phyloP scores from a whole-genome alignment of 2,329 filamentous ascomycete genomes.

The Nigrospora oryzae region DNA sequence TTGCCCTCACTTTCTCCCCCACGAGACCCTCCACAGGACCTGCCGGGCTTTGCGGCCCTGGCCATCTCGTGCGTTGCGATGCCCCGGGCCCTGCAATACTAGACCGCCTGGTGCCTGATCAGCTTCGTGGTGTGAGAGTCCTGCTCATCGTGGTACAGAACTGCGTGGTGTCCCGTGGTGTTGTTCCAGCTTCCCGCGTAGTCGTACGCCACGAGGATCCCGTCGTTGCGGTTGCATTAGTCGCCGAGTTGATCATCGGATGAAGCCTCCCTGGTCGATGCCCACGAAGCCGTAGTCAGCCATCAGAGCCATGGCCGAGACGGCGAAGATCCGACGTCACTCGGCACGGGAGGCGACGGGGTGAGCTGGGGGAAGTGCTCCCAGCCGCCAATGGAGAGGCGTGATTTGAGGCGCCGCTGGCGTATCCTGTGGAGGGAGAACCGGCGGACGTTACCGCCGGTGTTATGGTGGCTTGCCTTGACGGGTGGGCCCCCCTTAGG shows the following conservation, averaged over 20 bases:
- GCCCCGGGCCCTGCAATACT: slow-evolving; percentile 51
- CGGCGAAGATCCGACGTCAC: slow-evolving; percentile 58
- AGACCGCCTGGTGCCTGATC: slow-evolving; percentile 57
- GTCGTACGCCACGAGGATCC: slow-evolving; percentile 59
- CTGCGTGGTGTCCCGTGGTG: slow-evolving; percentile 59
- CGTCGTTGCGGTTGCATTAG: neutral
- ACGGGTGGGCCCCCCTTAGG: neutral
- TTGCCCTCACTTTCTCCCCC: no score
- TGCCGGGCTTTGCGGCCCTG: slow-evolving; percentile 3
- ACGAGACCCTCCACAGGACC: no score
- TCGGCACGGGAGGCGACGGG: slow-evolving; percentile 49
- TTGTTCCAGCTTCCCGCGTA: slow-evolving; percentile 62
- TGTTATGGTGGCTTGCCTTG: slow-evolving; percentile 46
- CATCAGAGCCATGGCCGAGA: slow-evolving; percentile 59
- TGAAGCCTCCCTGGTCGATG: no score
- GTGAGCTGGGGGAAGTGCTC: slow-evolving; percentile 66
- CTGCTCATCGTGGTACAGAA: slow-evolving; percentile 47
- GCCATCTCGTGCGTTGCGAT: slow-evolving; percentile 59
- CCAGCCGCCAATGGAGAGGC: slow-evolving; percentile 80
- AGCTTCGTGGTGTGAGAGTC: slow-evolving; percentile 56
- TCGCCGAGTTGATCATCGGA: no score
- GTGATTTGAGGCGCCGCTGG: slow-evolving; percentile 67
- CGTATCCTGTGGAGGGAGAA: slow-evolving; percentile 67
- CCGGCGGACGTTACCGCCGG: slow-evolving; percentile 72
- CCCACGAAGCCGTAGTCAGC: slow-evolving; percentile 58